phyloP scores from a whole-genome alignment of 2,329 filamentous ascomycete species.

The Fusarium pseudonygamai region DNA sequence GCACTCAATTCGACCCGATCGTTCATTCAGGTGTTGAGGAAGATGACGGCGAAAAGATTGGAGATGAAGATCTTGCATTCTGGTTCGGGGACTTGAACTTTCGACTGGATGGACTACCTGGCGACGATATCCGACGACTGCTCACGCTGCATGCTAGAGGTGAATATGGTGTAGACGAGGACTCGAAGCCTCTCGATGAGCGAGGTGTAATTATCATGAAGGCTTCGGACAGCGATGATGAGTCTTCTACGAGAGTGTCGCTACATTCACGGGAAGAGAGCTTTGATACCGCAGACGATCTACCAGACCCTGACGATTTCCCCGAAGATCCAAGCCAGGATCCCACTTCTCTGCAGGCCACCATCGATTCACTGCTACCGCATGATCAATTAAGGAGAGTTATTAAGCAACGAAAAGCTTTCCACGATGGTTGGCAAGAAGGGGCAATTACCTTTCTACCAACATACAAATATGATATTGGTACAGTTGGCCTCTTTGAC shows the following conservation, averaged over 20 bases:
- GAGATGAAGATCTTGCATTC: slow-evolving; percentile 92
- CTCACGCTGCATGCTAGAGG: slow-evolving; percentile 84
- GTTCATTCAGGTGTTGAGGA: slow-evolving; percentile 70
- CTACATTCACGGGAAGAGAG: slow-evolving; percentile 47
- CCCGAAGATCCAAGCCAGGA: slow-evolving; percentile 75
- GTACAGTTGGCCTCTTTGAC: slow-evolving; percentile 92
- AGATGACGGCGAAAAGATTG: slow-evolving; percentile 76
- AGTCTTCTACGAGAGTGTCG: slow-evolving; percentile 49
- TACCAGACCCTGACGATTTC: slow-evolving; percentile 74
- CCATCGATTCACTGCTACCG: slow-evolving; percentile 83
- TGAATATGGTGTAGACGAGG: slow-evolving; percentile 70
- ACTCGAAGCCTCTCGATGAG: slow-evolving; percentile 54
- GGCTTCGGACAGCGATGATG: slow-evolving; percentile 58
- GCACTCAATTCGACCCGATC: slow-evolving; percentile 82
- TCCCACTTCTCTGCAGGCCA: slow-evolving; percentile 87
- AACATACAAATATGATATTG: slow-evolving; percentile 97
- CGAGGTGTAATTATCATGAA: slow-evolving; percentile 62
- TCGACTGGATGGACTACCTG: slow-evolving; percentile 85
- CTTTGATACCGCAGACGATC: slow-evolving; percentile 53
- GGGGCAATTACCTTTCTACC: slow-evolving; percentile 88
- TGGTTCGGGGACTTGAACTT: slow-evolving; percentile 99
- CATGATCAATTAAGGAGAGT: slow-evolving; percentile 87
- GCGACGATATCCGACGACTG: slow-evolving; percentile 87
- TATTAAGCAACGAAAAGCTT: slow-evolving; percentile 79
- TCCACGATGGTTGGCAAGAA: slow-evolving; percentile 93